Percentiles rank a stretch among this genome's conserved stretches.
Conservation (phyloP, 306 rosid species). For the Hylodesmum podocarpum region DNA sequence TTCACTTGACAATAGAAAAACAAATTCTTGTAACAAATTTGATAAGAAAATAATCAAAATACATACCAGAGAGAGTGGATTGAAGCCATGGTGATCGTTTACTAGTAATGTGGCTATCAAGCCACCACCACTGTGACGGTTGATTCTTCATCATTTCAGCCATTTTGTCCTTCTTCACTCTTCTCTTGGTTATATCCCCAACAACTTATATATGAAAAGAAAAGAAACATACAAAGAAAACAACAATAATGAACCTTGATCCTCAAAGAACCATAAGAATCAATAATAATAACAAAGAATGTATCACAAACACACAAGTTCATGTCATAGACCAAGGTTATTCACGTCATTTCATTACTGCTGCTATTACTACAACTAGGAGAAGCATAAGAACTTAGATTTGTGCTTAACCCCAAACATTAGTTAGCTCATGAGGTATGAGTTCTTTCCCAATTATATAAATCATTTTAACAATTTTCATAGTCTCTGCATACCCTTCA, state of each 20-base stretch:
- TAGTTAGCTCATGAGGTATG: too few species aligned
- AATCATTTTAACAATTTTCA: too few species aligned
- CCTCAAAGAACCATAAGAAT: background rate
- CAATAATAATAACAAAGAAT: background rate
- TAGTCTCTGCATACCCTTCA: too few species aligned
- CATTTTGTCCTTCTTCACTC: slow-evolving; percentile 40
- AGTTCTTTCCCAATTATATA: too few species aligned
- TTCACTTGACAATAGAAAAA: background rate
- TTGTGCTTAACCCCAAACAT: too few species aligned
- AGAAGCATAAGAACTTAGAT: too few species aligned
- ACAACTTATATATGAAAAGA: background rate
- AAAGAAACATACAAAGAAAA: background rate
- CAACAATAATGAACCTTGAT: background rate
- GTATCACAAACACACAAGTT: background rate
- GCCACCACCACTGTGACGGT: slow-evolving; percentile 70
- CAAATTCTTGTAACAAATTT: background rate
- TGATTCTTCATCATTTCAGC: slow-evolving; percentile 42
- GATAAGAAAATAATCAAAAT: background rate
- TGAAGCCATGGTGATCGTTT: slow-evolving; percentile 81
- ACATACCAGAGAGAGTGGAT: slow-evolving; percentile 66
- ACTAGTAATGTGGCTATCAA: slow-evolving; percentile 49
- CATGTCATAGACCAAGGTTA: background rate
- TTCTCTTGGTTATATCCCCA: slow-evolving; percentile 9
- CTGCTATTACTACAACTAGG: background rate
- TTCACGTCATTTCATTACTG: slow-evolving; percentile 17